Base-by-base conservation (phyloP, 257 asterid genomes). In the Nicotiana attenuata region DNA sequence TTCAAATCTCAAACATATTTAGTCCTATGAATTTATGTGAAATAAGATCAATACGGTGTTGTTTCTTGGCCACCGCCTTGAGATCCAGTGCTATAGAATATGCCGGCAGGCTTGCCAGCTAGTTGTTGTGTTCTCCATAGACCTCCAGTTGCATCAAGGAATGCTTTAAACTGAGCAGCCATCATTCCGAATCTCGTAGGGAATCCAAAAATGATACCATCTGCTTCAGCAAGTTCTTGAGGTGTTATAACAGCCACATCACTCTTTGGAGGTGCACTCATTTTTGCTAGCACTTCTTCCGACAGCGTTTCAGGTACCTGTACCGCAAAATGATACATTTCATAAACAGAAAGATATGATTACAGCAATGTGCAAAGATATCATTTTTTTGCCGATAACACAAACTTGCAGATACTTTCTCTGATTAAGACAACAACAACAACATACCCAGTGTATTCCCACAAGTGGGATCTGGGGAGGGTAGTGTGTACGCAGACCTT, bases 61-160 rank as follows among this genome's bases (percentile, higher is more conserved):
- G 94, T 92, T 87, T 93, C 97, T 71, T 93, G 98, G 14, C 97
- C 98, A 8, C 97, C 96, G 13, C 97, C 93, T 85, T 93, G 97
- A 80, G 96, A 93, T 15, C 98, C 97, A 38, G 98, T 92, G 92
- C 97, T 89, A 85, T 87, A 93, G 90, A 93, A 93, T 78, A 93
- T 86, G 67, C 96, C 98, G 22, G 98, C 98, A 13, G 98, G 97
- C 84, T 92, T 93, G 28, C 98, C 98, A 1, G 98, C 98, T 8
- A 93, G 92, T 81, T 88, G 91, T 79, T 91, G 97, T 80, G 96
- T 85, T 87, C 97, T 92, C 98, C 98, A 93, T n/a, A 90, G 92
- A 66, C 97, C 94, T 22, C 97, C 97, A 38, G 96, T 92, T 59
- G 98, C 92, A 56, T 93, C 97, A 41, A 93, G 87, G 83, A 93